Conservation (phyloP, 225 moss, liverwort and hornwort species). For the Takakia lepidozioides region DNA sequence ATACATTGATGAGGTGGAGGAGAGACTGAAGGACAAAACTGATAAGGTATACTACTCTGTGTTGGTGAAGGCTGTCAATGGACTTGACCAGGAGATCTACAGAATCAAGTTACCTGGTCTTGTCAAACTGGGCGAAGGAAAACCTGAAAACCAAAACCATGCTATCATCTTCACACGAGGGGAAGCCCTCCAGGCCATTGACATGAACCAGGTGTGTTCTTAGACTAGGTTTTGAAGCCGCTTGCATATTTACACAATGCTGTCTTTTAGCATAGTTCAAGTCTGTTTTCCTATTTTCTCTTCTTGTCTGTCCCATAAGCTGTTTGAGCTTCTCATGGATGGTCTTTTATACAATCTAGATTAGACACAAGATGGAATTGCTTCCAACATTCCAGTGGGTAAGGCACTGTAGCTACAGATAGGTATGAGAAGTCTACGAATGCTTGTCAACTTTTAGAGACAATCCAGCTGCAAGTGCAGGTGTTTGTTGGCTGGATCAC, state of each 20-base stretch:
- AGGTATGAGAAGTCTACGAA: too few species aligned
- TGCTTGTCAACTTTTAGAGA: too few species aligned
- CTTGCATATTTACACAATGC: neutral
- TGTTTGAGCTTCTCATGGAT: too few species aligned
- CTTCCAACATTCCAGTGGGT: too few species aligned
- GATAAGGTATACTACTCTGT: constrained; percentile 53
- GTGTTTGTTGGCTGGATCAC: too few species aligned
- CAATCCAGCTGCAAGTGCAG: too few species aligned
- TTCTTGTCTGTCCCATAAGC: too few species aligned
- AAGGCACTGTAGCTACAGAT: too few species aligned
- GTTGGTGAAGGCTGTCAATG: constrained; percentile 42
- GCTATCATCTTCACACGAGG: constrained; percentile 94
- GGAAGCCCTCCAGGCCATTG: constrained; percentile 89
- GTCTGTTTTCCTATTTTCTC: neutral
- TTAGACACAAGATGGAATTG: too few species aligned
- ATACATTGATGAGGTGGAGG: constrained; percentile 53
- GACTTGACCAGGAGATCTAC: constrained; percentile 80
- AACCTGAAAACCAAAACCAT: constrained; percentile 98
- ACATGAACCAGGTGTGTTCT: constrained; percentile 85
- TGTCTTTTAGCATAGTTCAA: neutral
- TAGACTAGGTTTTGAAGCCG: neutral
- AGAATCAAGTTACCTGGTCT: constrained; percentile 85
- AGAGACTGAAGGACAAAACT: neutral
- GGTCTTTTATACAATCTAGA: too few species aligned
- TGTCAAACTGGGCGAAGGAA: constrained; percentile 91